Conservation (phyloP, 2,329 filamentous ascomycete genomes). For the Geosmithia flava region DNA sequence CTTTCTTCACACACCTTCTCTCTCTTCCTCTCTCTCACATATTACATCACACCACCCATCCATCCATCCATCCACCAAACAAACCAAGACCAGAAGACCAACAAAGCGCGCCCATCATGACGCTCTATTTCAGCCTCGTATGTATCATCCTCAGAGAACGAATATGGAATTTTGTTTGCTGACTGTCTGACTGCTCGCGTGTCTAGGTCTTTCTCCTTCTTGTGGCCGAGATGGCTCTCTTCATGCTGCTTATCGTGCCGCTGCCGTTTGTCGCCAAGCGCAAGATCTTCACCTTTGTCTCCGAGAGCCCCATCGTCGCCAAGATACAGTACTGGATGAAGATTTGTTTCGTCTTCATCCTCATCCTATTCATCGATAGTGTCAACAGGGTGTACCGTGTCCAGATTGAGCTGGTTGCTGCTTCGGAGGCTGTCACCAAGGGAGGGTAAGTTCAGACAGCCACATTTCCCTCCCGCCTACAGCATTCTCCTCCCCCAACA, state of each 20-base stretch:
- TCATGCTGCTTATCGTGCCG: conserved; percentile 71
- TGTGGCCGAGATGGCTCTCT: conserved; percentile 72
- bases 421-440: conserved; percentile 42
- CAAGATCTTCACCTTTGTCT: conserved; percentile 88
- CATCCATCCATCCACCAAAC: not conserved
- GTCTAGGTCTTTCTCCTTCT: conserved; percentile 69
- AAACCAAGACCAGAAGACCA: too few relatives aligned
- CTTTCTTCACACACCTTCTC: too few relatives aligned
- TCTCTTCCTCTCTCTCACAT: not conserved
- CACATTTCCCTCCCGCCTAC: not conserved
- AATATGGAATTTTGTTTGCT: too few relatives aligned
- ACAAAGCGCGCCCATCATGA: conserved; percentile 26
- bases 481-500: not conserved
- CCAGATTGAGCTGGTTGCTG: conserved; percentile 71
- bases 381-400: conserved; percentile 94
- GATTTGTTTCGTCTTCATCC: conserved; percentile 98
- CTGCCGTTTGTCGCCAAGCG: conserved; percentile 79
- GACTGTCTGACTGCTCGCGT: conserved; percentile 4
- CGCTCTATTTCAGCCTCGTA: conserved; percentile 46
- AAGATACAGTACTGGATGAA: conserved; percentile 97
- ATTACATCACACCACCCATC: not conserved
- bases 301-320: conserved; percentile 69
- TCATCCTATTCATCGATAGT: conserved; percentile 95
- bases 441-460: conserved; percentile 29
- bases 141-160: conserved; percentile 5